Evolutionary conservation across 2,329 filamentous ascomycete genomes (phyloP).

Genomic region (Orbilia ellipsospora): DNA sequence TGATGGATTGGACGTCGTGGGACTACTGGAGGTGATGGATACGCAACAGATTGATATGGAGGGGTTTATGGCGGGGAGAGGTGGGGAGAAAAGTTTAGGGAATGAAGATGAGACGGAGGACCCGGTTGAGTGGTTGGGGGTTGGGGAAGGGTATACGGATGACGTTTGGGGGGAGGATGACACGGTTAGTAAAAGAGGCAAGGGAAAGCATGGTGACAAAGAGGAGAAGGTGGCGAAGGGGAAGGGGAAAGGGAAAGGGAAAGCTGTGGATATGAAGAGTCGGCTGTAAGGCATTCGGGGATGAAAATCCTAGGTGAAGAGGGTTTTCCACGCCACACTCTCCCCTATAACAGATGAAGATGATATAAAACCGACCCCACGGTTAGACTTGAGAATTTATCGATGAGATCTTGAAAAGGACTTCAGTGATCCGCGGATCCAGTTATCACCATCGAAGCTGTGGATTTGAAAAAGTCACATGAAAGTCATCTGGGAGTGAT

Average conservation of each 20-base stretch:
- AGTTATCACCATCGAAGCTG: too few relatives aligned
- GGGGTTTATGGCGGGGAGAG: conserved; percentile 29
- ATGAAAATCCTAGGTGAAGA: too few relatives aligned
- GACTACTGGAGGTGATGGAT: conserved; percentile 51
- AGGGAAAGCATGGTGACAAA: conserved; percentile 12
- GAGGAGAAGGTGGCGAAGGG: conserved; percentile 1
- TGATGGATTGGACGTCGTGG: conserved; percentile 45
- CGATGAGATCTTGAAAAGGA: too few relatives aligned
- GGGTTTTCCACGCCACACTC: too few relatives aligned
- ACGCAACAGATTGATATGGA: conserved; percentile 39
- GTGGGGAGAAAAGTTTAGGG: conserved; percentile 37
- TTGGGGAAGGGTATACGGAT: conserved; percentile 34
- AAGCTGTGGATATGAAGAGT: conserved; percentile 52
- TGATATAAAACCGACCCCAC: too few relatives aligned
- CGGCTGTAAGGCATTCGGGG: conserved; percentile 18
- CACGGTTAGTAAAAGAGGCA: conserved; percentile 18
- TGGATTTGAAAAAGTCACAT: too few relatives aligned
- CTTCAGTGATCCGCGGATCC: too few relatives aligned
- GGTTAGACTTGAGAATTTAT: too few relatives aligned
- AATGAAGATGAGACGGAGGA: conserved; percentile 43
- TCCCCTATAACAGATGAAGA: too few relatives aligned
- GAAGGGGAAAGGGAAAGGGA: conserved; percentile 40
- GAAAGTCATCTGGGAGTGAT: too few relatives aligned
- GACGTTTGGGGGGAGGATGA: conserved; percentile 39
- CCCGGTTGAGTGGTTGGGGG: conserved; percentile 50